Evolutionary conservation across 306 rosid species (phyloP).

Genomic region (Rubus idaeus): DNA sequence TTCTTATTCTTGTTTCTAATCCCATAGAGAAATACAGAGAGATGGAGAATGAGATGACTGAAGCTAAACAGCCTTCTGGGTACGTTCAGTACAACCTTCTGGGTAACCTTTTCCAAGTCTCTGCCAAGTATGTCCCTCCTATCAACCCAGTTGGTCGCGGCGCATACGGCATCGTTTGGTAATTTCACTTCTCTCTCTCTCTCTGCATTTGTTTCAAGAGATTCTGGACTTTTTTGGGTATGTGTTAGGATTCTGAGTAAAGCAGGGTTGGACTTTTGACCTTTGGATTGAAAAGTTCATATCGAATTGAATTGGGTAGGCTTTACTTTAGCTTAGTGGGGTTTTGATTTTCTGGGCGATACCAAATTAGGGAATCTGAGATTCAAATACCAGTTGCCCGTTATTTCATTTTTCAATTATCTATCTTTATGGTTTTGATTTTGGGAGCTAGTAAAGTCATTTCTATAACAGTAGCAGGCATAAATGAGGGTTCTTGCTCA

Average conservation of each 20-base stretch:
- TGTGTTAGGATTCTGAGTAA: neutral
- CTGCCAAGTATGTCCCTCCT: slow-evolving; percentile 74
- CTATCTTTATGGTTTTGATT: neutral
- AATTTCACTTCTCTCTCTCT: neutral
- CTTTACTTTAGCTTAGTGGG: slow-evolving; percentile 1
- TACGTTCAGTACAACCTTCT: slow-evolving; percentile 68
- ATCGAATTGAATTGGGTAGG: slow-evolving; percentile 4
- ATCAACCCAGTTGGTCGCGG: slow-evolving; percentile 93
- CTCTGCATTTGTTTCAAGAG: neutral
- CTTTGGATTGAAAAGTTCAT: neutral
- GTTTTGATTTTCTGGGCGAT: neutral
- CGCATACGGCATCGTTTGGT: slow-evolving; percentile 97
- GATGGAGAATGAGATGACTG: slow-evolving; percentile 40
- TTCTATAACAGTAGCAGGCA: neutral
- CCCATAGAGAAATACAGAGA: slow-evolving; percentile 8
- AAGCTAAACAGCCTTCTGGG: slow-evolving; percentile 40
- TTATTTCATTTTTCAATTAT: neutral
- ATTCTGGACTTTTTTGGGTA: slow-evolving; percentile 13
- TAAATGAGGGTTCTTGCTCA: neutral
- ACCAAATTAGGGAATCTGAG: neutral
- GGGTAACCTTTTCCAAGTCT: slow-evolving; percentile 74
- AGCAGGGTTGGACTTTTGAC: neutral
- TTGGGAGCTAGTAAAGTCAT: neutral
- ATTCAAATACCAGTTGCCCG: neutral
- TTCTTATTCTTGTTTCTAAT: neutral